Base-by-base conservation (phyloP, 345 rosid species). In the Euphorbia tirucalli region DNA sequence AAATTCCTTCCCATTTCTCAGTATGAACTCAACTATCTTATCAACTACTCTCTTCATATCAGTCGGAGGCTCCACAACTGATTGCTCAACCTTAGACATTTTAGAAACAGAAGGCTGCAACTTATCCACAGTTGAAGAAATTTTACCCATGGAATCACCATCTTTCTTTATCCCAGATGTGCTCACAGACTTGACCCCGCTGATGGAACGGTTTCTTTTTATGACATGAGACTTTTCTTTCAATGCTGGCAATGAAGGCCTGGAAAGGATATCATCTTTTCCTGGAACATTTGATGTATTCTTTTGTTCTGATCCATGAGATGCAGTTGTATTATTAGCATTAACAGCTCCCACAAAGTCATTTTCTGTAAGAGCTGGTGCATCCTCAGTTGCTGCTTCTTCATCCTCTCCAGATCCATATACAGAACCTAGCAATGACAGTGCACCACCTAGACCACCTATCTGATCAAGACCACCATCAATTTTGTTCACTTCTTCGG, bases 321-420 rank as follows among this genome's bases (percentile, higher is more conserved):
- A 68, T 71, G 66, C 54, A 14, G 79, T 49, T 61, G 63, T 65
- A 77, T 59, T 39, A 78, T 43, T 83, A 75, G 67, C 78, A 71
- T 46, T 73, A 65, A 11, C 61, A n/a, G 76, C 80, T 64, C 61
- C 81, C 44, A 64, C 74, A 55, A 81, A 70, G 44, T 76, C 74
- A 5, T 27, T 73, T 74, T 74, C 70, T 35, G 72, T 62, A 66
- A 41, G 60, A 61, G 80, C 82, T 5, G 60, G 66, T 9, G 81
- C 75, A 77, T 79, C 70, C 71, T 76, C 89, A 32, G 74, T 69
- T 55, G 67, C 79, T 77, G 74, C 76, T 67, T 92, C 97, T 78
- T 94, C 97, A 73, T 94, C 97, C 71, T 94, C 97, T 70, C 85
- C 91, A 74, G 87, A 80, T 37, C 90, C 99, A 74, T 94, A 94